A percentile compares a stretch with the other conserved stretches of the same genome.
phyloP scores from a whole-genome alignment of 345 rosid genomes.

The Lumnitzera littorea region DNA sequence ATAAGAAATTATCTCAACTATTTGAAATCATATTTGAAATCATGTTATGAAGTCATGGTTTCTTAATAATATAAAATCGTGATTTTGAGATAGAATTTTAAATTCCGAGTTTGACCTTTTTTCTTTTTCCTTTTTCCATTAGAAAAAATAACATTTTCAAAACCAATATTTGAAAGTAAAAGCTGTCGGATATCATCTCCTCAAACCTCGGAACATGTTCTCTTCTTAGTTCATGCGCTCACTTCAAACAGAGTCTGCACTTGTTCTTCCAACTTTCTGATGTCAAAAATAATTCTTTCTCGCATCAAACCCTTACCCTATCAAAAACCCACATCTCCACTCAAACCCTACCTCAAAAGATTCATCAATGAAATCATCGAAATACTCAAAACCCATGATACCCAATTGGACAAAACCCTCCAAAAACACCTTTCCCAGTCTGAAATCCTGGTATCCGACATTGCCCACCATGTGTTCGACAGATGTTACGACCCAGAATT shows the following conservation, averaged over 20 bases:
- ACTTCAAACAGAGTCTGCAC: not conserved
- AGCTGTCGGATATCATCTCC: too few relatives aligned
- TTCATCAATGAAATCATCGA: constrained; percentile 39
- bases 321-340: constrained; percentile 18
- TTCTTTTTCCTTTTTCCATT: too few relatives aligned
- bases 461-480: constrained; percentile 64
- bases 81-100: too few relatives aligned
- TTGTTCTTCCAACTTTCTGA: constrained; percentile 7
- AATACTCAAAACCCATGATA: constrained; percentile 42
- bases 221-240: too few relatives aligned
- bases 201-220: too few relatives aligned
- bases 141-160: too few relatives aligned
- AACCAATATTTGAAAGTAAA: too few relatives aligned
- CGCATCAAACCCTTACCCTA: constrained; percentile 51
- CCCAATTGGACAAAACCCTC: constrained; percentile 38
- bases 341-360: constrained; percentile 26
- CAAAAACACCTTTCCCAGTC: constrained; percentile 27
- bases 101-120: too few relatives aligned
- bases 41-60: too few relatives aligned
- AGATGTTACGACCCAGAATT: constrained; percentile 42
- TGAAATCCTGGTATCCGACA: constrained; percentile 33
- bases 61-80: too few relatives aligned
- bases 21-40: too few relatives aligned
- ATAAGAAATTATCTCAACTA: too few relatives aligned
- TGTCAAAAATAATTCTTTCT: constrained; percentile 77